Evolutionary conservation across 345 rosid genomes (phyloP).

Genomic region (Excoecaria agallocha): DNA sequence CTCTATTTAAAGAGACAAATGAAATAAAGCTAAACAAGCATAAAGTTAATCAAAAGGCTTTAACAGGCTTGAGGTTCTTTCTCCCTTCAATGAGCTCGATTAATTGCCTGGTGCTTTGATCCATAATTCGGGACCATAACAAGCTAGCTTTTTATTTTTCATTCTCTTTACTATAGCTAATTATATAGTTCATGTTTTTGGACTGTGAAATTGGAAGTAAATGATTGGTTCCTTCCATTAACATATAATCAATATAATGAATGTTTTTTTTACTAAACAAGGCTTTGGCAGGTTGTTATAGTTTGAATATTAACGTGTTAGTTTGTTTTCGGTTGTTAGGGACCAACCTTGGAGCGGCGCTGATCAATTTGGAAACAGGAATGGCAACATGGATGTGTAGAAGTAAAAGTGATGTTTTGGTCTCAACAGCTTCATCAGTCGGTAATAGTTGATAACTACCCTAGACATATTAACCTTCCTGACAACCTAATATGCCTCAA

Average conservation of each 20-base stretch:
- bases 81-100: no score
- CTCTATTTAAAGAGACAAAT: no score
- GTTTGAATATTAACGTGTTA: slow-evolving; percentile 3
- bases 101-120: no score
- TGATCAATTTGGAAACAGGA: slow-evolving; percentile 69
- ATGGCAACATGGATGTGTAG: slow-evolving; percentile 52
- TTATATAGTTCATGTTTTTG: no score
- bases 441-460: slow-evolving; percentile 37
- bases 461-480: slow-evolving; percentile 1
- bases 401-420: slow-evolving; percentile 71
- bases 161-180: no score
- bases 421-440: slow-evolving; percentile 60
- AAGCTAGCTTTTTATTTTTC: no score
- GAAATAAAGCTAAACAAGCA: no score
- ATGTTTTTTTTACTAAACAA: not conserved
- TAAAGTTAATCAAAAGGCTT: no score
- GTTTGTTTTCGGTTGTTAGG: slow-evolving; percentile 43
- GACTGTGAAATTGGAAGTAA: not conserved
- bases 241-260: no score
- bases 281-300: not conserved
- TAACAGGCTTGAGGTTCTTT: no score
- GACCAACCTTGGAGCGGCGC: slow-evolving; percentile 65
- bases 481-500: slow-evolving; percentile 4
- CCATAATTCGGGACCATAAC: no score
- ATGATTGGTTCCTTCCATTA: not conserved